phyloP scores from a whole-genome alignment of 2,329 filamentous ascomycete species.

The Amesomyces nigricolor region DNA sequence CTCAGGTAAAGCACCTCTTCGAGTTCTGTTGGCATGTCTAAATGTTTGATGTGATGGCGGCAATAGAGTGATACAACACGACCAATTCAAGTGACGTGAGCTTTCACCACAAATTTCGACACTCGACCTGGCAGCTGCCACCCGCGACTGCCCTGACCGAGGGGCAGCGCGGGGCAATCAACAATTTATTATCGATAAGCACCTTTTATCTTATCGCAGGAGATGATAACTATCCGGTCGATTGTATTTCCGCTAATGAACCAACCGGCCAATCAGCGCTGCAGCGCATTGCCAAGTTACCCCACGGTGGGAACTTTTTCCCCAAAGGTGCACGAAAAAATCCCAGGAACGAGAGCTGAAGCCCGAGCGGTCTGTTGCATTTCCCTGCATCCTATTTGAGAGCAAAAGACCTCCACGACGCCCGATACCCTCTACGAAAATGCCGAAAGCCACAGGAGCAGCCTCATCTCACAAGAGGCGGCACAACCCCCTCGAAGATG shows the following conservation, averaged over 20 bases:
- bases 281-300: slow-evolving; percentile 15
- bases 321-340: slow-evolving; percentile 21
- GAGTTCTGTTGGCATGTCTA: slow-evolving; percentile 64
- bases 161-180: slow-evolving; percentile 22
- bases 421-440: slow-evolving; percentile 35
- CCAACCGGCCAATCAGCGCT: slow-evolving; percentile 15
- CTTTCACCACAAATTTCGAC: slow-evolving; percentile 6
- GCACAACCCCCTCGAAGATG: slow-evolving; percentile 88
- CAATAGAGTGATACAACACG: neutral
- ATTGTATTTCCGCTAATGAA: slow-evolving; percentile 16
- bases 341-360: slow-evolving; percentile 8
- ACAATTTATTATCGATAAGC: slow-evolving; percentile 17
- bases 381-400: neutral
- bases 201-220: neutral
- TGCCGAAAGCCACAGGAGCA: slow-evolving; percentile 73
- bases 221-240: slow-evolving; percentile 10
- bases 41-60: slow-evolving; percentile 37
- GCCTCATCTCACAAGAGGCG: slow-evolving; percentile 53
- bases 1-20: slow-evolving; percentile 56
- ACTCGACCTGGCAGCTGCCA: neutral
- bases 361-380: slow-evolving; percentile 1
- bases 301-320: slow-evolving; percentile 24
- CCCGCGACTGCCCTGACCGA: neutral
- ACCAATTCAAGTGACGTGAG: neutral
- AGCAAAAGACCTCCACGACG: neutral